These are phyloP conservation scores for Xylaria sp. DNA, from an alignment of 2,329 filamentous ascomycete genomes.

Conservation along the genomic window DNA sequence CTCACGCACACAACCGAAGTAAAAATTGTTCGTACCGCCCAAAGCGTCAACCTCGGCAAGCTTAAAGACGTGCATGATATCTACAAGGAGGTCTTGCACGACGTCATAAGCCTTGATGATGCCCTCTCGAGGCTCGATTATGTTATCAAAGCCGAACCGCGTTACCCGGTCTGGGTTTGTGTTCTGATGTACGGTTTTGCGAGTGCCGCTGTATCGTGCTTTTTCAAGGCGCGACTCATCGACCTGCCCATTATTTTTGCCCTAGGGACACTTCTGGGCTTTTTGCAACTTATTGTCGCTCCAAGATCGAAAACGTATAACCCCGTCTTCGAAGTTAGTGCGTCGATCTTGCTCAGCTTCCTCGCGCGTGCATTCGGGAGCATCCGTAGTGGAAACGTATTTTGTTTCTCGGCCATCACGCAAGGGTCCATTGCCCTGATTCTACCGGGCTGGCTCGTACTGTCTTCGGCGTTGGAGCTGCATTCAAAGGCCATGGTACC, in stretches of 20 bases:
- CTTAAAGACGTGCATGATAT: conserved; percentile 75
- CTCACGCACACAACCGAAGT: conserved; percentile 79
- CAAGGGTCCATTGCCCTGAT: conserved; percentile 75
- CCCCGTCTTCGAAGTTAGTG: conserved; percentile 56
- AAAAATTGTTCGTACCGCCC: conserved; percentile 70
- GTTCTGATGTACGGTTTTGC: conserved; percentile 77
- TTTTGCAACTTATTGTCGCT: conserved; percentile 74
- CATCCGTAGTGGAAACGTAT: conserved; percentile 61
- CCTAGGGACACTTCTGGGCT: conserved; percentile 74
- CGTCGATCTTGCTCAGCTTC: conserved; percentile 68
- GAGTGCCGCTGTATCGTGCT: conserved; percentile 76
- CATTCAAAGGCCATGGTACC: conserved; percentile 72
- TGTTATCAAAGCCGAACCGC: conserved; percentile 53
- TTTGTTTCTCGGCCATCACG: conserved; percentile 73
- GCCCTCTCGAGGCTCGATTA: conserved; percentile 67
- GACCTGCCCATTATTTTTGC: conserved; percentile 80
- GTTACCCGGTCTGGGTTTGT: conserved; percentile 57
- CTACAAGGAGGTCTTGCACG: conserved; percentile 80
- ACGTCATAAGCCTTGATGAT: conserved; percentile 73
- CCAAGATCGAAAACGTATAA: conserved; percentile 76
- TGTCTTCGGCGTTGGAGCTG: conserved; percentile 65
- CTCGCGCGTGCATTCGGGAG: conserved; percentile 70
- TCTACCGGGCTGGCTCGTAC: conserved; percentile 64
- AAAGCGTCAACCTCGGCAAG: conserved; percentile 74
- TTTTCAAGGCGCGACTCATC: conserved; percentile 77